Evolutionary conservation across 495 filamentous ascomycete genomes (phyloP).

Genomic region (Sporormia fimetaria): DNA sequence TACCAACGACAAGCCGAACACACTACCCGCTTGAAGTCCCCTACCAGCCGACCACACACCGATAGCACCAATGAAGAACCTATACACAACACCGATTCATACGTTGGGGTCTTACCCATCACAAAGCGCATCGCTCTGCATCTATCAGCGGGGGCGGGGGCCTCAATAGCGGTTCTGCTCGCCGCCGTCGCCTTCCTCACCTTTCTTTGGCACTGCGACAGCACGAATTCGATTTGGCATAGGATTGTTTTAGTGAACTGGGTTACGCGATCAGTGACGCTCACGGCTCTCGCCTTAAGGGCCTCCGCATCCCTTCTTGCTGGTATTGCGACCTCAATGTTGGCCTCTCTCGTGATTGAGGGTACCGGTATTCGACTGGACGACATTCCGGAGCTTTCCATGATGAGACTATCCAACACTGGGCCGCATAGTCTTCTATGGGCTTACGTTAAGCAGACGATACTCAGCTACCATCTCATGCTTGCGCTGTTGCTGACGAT

Average conservation of each 20-base stretch:
- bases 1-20: too few relatives aligned
- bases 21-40: too few relatives aligned
- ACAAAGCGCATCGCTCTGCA: too few relatives aligned
- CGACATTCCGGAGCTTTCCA: constrained; percentile 3
- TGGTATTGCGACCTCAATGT: constrained; percentile 5
- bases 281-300: background rate
- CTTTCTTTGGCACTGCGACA: background rate
- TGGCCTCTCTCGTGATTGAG: constrained; percentile 1
- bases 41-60: too few relatives aligned
- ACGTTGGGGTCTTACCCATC: too few relatives aligned
- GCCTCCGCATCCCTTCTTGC: too few relatives aligned
- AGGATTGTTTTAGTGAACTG: background rate
- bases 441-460: background rate
- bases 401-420: constrained; percentile 1
- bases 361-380: background rate
- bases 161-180: background rate
- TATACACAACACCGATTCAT: too few relatives aligned
- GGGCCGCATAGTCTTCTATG: constrained; percentile 1
- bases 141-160: too few relatives aligned
- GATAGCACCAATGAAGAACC: too few relatives aligned
- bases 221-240: background rate
- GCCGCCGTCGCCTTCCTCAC: background rate
- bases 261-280: background rate
- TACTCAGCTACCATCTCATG: background rate
- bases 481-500: background rate